Conservation (phyloP, 495 filamentous ascomycete species). For the Oidiodendron maius region DNA sequence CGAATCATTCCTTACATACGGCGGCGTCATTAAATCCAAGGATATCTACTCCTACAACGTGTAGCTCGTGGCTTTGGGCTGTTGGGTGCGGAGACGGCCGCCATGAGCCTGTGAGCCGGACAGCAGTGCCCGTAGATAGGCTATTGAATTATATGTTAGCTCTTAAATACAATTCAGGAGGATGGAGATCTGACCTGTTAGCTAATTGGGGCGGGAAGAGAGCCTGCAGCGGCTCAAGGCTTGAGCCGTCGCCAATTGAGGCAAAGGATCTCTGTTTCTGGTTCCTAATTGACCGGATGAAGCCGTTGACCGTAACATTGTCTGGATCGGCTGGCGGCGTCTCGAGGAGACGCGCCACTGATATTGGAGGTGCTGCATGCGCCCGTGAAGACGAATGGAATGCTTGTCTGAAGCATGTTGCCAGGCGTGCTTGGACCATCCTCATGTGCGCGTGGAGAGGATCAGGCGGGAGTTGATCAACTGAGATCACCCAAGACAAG, state of each 20-base stretch:
- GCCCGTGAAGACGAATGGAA: background rate
- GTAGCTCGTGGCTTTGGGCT: slow-evolving; percentile 74
- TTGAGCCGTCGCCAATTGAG: slow-evolving; percentile 83
- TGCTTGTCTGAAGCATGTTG: background rate
- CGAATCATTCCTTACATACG: slow-evolving; percentile 42
- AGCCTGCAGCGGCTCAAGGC: slow-evolving; percentile 70
- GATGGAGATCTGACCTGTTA: slow-evolving; percentile 51
- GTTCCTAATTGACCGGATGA: slow-evolving; percentile 76
- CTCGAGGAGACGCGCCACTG: slow-evolving; percentile 18
- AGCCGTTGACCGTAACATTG: slow-evolving; percentile 62
- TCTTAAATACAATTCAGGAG: background rate
- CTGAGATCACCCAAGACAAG: too few relatives aligned
- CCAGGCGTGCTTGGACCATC: slow-evolving; percentile 7
- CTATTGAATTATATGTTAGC: slow-evolving; percentile 36
- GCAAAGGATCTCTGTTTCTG: slow-evolving; percentile 83
- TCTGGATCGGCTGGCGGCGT: background rate
- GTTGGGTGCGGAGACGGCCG: slow-evolving; percentile 61
- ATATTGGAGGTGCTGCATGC: background rate
- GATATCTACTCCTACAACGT: slow-evolving; percentile 59
- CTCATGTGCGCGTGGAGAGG: background rate
- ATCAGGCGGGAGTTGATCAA: background rate
- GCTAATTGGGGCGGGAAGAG: slow-evolving; percentile 71
- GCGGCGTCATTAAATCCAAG: slow-evolving; percentile 72
- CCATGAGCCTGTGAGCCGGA: slow-evolving; percentile 76
- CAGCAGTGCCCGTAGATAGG: slow-evolving; percentile 71